phyloP scores from a whole-genome alignment of 2,329 filamentous ascomycete species.

The Waltergamsia citrina region DNA sequence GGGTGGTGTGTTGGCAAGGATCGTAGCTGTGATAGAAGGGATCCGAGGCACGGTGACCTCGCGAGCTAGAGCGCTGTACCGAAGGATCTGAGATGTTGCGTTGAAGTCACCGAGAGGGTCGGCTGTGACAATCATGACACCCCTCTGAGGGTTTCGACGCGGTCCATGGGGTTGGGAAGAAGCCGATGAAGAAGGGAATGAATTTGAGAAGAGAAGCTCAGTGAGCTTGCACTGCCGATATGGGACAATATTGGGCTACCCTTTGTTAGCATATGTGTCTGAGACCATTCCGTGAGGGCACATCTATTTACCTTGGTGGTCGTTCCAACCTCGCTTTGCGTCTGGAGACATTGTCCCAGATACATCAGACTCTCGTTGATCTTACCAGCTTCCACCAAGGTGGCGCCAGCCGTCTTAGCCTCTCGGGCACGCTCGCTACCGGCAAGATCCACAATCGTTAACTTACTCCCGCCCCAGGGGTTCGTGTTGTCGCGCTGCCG shows the following conservation, averaged over 20 bases:
- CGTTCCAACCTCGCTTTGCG: constrained; percentile 73
- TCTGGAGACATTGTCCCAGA: constrained; percentile 89
- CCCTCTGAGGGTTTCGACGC: constrained; percentile 68
- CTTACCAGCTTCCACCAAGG: constrained; percentile 89
- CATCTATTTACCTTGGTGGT: constrained; percentile 57
- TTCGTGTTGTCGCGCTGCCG: constrained; percentile 35
- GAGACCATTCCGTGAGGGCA: not conserved
- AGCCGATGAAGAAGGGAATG: constrained; percentile 55
- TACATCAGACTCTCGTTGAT: constrained; percentile 99
- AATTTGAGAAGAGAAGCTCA: constrained; percentile 81
- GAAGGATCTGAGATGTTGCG: constrained; percentile 88
- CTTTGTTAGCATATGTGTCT: not conserved
- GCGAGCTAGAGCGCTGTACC: constrained; percentile 85
- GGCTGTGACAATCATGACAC: constrained; percentile 92
- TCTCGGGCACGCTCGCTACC: constrained; percentile 89
- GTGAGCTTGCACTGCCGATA: constrained; percentile 81
- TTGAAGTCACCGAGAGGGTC: constrained; percentile 93
- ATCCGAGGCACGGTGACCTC: constrained; percentile 88
- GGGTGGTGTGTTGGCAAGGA: constrained; percentile 32
- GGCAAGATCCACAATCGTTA: constrained; percentile 87
- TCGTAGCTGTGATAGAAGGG: constrained; percentile 70
- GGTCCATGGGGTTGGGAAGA: constrained; percentile 22
- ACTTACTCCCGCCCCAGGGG: constrained; percentile 64
- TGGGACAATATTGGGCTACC: constrained; percentile 57
- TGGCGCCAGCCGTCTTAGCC: constrained; percentile 88